phyloP scores from a whole-genome alignment of 2,329 filamentous ascomycete species.

The Colletotrichum karsti region DNA sequence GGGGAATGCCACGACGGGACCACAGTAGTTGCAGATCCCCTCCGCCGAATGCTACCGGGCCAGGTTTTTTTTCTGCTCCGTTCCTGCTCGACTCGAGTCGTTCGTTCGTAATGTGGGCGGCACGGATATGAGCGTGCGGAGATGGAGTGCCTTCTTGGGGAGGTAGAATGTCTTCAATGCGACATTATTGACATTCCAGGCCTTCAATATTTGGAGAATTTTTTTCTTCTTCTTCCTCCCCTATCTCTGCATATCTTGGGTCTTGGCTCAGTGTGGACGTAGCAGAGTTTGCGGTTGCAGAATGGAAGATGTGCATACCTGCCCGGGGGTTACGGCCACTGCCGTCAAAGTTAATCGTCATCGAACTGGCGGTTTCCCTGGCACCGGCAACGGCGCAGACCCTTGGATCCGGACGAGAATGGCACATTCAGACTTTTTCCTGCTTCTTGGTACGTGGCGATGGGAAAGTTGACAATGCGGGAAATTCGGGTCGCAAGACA shows the following conservation, averaged over 20 bases:
- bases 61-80: constrained; percentile 13
- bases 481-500: not conserved
- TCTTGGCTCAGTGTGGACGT: not conserved
- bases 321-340: constrained; percentile 8
- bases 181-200: not conserved
- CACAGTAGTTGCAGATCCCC: constrained; percentile 8
- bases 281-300: not conserved
- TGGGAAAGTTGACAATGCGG: not conserved
- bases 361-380: not conserved
- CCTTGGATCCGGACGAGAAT: not conserved
- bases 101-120: not conserved
- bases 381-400: not conserved
- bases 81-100: not conserved
- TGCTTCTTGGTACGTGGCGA: constrained; percentile 1
- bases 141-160: not conserved
- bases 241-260: no score
- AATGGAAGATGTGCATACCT: not conserved
- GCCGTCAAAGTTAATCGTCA: constrained; percentile 11
- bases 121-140: constrained; percentile 20
- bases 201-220: not conserved
- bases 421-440: constrained; percentile 7
- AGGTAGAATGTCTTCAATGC: not conserved
- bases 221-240: not conserved
- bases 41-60: not conserved
- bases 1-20: constrained; percentile 1